Evolutionary conservation across 495 filamentous ascomycete species (phyloP).

Genomic region (Podospora fimiseda): DNA sequence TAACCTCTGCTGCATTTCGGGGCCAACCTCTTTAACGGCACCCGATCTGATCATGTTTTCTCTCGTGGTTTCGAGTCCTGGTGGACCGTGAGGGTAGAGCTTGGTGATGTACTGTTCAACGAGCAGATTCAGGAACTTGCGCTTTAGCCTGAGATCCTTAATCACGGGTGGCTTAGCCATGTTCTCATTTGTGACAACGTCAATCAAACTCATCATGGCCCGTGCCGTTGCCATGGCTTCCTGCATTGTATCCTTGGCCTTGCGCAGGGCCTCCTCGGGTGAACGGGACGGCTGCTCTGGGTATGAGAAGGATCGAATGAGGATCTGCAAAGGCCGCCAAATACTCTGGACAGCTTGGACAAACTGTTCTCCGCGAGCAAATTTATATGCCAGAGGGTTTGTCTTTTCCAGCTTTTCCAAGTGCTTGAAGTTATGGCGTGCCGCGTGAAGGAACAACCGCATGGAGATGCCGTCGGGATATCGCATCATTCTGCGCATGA

Average conservation of each 20-base stretch:
- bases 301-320: constrained; percentile 21
- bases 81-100: constrained; percentile 9
- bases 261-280: constrained; percentile 8
- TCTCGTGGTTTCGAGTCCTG: too few relatives aligned
- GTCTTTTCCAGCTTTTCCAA: constrained; percentile 9
- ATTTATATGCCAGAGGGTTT: constrained; percentile 13
- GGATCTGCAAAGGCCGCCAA: constrained; percentile 30
- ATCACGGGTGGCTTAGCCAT: constrained; percentile 9
- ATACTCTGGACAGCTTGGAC: constrained; percentile 31
- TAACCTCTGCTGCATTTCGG: background rate
- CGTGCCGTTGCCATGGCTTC: constrained; percentile 36
- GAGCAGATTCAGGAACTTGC: constrained; percentile 25
- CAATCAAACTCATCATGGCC: constrained; percentile 35
- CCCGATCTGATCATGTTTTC: too few relatives aligned
- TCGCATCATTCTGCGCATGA: constrained; percentile 43
- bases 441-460: constrained; percentile 35
- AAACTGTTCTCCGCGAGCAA: constrained; percentile 29
- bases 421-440: constrained; percentile 26
- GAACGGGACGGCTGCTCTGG: constrained; percentile 11
- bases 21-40: background rate
- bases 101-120: constrained; percentile 22
- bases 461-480: constrained; percentile 39
- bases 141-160: constrained; percentile 20
- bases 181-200: constrained; percentile 24
- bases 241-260: constrained; percentile 12